A percentile compares a stretch with the other conserved stretches of the same genome.
Evolutionary conservation across 129 eudicot species (phyloP).

Genomic region (Escallonia herrerae): DNA sequence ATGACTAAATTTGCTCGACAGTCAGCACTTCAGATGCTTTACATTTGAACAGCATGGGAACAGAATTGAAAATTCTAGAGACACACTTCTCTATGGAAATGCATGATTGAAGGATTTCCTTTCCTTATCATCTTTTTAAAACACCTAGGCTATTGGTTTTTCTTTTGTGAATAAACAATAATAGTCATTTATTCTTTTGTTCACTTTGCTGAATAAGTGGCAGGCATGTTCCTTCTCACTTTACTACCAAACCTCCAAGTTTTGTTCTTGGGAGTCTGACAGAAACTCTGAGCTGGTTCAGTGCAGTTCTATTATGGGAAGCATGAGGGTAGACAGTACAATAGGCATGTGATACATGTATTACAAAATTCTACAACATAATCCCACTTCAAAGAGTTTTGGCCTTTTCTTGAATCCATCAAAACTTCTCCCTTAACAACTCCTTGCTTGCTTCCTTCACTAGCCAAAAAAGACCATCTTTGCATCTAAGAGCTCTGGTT

Average conservation of each 20-base stretch:
- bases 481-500: background rate
- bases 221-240: constrained; percentile 44
- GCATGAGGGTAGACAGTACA: constrained; percentile 12
- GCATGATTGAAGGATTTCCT: constrained; percentile 27
- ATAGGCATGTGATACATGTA: constrained; percentile 12
- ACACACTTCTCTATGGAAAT: constrained; percentile 19
- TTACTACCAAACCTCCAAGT: constrained; percentile 19
- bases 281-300: constrained; percentile 29
- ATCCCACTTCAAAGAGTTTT: constrained; percentile 13
- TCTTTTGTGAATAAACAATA: constrained; percentile 7
- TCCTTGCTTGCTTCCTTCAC: background rate
- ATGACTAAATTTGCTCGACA: constrained; percentile 18
- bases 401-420: constrained; percentile 4
- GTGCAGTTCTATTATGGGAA: constrained; percentile 9
- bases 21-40: constrained; percentile 11
- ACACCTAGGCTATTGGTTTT: constrained; percentile 11
- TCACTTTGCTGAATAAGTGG: constrained; percentile 33
- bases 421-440: background rate
- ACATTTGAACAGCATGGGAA: background rate
- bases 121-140: constrained; percentile 10
- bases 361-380: constrained; percentile 7
- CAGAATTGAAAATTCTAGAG: constrained; percentile 11
- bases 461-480: background rate
- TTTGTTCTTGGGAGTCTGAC: constrained; percentile 30
- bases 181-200: constrained; percentile 1